Base-by-base conservation (phyloP, 1,284 basidiomycete species). In the Cryptococcus sp. region DNA sequence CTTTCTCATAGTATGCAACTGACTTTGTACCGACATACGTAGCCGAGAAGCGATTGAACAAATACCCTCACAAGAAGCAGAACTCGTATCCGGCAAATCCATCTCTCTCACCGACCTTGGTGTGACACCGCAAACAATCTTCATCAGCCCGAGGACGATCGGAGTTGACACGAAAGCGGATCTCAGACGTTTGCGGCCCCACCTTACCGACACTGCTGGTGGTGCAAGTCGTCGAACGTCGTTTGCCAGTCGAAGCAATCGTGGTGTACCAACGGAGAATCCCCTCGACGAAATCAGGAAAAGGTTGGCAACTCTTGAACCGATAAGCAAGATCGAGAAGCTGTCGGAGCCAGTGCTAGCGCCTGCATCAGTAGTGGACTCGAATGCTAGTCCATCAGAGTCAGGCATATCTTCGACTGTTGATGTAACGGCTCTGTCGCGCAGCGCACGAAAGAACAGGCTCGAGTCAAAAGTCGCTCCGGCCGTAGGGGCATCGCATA, bases 121-220 rank as follows among this genome's bases (percentile, higher is more conserved):
- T 3, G 89, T 97, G n/a, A 90, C 93, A 0, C 93, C 93, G 5
- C 92, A 93, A 62, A 99, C 94, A 0, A 89, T 99, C 22, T 98
- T 99, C 78, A 83, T 99, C 66, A 91, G 86, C 20, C 78, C 79
- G 3, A 68, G 74, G 2, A 76, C 73, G 0, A 57, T 77, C 17
- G 71, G 69, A 7, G 66, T 72, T 20, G 74, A 78, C 47, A 52
- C 60, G 1, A 70, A 70, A 53, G 63, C 69, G 27, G 72, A 74
- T 51, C 58, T 73, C 3, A 55, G 60, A 40, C 68, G 72, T 16
- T 54, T 78, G 3, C 68, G 71, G n/a, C 71, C 70, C 11, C 62
- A 70, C 23, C 60, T 73, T 0, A 62, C 55, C 3, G 70, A 66
- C 11, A 62, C 55, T 3, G 49, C 65, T 0, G 54, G 61, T 0